A percentile compares a stretch with the other conserved stretches of the same genome.
Conservation (phyloP, 208 protist species). For the Naegleria fowleri region DNA sequence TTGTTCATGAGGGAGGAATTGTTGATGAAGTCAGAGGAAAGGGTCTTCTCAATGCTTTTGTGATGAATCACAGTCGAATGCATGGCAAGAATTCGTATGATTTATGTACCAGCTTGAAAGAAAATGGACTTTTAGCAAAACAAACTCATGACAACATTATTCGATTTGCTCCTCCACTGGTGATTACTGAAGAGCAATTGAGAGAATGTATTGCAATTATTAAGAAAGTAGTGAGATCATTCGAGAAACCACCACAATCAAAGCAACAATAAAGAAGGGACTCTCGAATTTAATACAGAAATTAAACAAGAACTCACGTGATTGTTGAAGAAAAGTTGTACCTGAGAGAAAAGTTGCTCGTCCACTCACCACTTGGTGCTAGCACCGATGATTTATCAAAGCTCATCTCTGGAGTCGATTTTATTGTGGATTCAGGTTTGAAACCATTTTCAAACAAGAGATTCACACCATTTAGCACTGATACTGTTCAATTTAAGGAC, state of each 20-base stretch:
- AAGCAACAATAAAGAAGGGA: not conserved
- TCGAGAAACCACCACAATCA: not conserved
- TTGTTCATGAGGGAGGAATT: constrained; percentile 26
- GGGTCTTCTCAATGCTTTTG: constrained; percentile 79
- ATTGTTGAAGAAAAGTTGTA: not conserved
- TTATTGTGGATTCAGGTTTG: not conserved
- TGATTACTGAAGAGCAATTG: constrained; percentile 67
- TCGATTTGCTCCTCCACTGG: constrained; percentile 74
- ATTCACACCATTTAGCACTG: not conserved
- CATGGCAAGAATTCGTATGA: constrained; percentile 49
- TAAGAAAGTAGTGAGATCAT: constrained; percentile 4
- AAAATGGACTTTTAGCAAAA: constrained; percentile 75
- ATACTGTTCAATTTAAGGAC: not conserved
- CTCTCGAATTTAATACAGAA: not conserved
- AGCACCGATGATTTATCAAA: not conserved
- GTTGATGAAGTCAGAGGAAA: constrained; percentile 65
- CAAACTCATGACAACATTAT: constrained; percentile 84
- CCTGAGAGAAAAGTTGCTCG: not conserved
- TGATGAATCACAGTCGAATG: constrained; percentile 50
- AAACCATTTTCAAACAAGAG: not conserved
- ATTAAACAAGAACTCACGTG: not conserved
- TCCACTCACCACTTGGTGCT: too few relatives aligned
- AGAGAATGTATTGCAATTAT: constrained; percentile 59
- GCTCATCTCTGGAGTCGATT: not conserved
- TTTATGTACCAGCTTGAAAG: constrained; percentile 54